Percentiles rank a stretch among this genome's conserved stretches.
These are phyloP conservation scores for Grosmannia penicillata DNA, from an alignment of 2,329 filamentous ascomycete genomes.

Conservation along the genomic window DNA sequence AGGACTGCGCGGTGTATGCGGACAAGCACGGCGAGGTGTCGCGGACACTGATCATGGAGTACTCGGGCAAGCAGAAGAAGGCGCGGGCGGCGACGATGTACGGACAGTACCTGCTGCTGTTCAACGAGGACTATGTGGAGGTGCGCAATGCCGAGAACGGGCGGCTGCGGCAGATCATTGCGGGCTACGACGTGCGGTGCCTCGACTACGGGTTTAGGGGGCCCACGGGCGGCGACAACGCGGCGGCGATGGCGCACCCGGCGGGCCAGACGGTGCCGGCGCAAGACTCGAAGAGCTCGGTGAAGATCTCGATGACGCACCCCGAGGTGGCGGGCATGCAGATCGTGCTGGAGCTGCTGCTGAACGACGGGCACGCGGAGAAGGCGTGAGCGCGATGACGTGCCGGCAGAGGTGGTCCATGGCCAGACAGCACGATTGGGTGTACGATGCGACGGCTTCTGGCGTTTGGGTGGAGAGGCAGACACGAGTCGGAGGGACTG, in stretches of 20 bases:
- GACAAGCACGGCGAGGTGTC: slow-evolving; percentile 96
- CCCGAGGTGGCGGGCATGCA: slow-evolving; percentile 73
- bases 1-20: slow-evolving; percentile 93
- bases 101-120: slow-evolving; percentile 80
- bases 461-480: no score
- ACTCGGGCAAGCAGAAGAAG: slow-evolving; percentile 72
- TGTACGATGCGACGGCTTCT: no score
- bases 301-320: slow-evolving; percentile 94
- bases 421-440: no score
- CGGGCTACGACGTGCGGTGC: slow-evolving; percentile 76
- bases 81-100: slow-evolving; percentile 79
- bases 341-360: slow-evolving; percentile 78
- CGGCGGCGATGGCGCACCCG: slow-evolving; percentile 15
- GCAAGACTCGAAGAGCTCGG: slow-evolving; percentile 49
- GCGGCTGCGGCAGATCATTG: slow-evolving; percentile 81
- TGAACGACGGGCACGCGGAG: slow-evolving; percentile 70
- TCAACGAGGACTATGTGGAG: slow-evolving; percentile 94
- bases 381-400: slow-evolving; percentile 26
- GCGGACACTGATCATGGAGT: slow-evolving; percentile 92
- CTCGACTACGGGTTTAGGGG: slow-evolving; percentile 70
- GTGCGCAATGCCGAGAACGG: slow-evolving; percentile 95
- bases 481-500: no score
- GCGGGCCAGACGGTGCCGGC: not conserved
- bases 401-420: not conserved
- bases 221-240: slow-evolving; percentile 30